Evolutionary conservation across 768 basidiomycete species (phyloP), one percentile per base, ranked within the genome.

Genomic region (Hygrophoropsis aurantiaca): DNA sequence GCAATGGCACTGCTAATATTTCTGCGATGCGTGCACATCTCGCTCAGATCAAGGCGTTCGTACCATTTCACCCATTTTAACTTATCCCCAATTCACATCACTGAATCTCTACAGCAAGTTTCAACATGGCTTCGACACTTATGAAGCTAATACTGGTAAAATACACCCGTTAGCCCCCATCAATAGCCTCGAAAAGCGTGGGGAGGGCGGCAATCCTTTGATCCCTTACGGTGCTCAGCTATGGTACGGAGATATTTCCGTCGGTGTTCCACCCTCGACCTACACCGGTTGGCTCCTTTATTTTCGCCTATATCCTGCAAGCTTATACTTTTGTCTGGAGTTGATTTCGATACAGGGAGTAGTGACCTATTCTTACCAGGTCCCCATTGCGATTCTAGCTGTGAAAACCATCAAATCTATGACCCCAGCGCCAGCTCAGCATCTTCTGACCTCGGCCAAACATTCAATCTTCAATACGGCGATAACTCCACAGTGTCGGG

Each of bases 91-190:
- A n/a, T n/a, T n/a, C n/a, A n/a, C n/a, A n/a, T n/a, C n/a, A n/a
- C n/a, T n/a, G n/a, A n/a, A n/a, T n/a, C n/a, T n/a, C n/a, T n/a
- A n/a, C n/a, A 78, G 78, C 33, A 80, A 80, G 67, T 57, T 74
- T 40, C 52, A 56, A n/a, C 58, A 55, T 16, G 71, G 74, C 15
- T 71, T 79, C 46, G 59, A 55, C 30, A 71, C 76, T 8, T 79
- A 67, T 45, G 55, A 72, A 49, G 61, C 42, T 13, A 79, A 79
- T 54, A 76, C 71, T 6, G 78, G 79, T 10, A 42, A 49, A 9
- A 50, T 54, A 0, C 77, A 76, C 49, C 69, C 73, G 38, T 40
- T 60, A 41, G 56, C 60, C 5, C 47, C 24, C 4, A 50, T 45
- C 44, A 51, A n/a, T n/a, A n/a, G n/a, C n/a, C n/a, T n/a, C n/a